Evolutionary conservation across 2,329 filamentous ascomycete genomes (phyloP).

Genomic region (Clonostachys sp.): DNA sequence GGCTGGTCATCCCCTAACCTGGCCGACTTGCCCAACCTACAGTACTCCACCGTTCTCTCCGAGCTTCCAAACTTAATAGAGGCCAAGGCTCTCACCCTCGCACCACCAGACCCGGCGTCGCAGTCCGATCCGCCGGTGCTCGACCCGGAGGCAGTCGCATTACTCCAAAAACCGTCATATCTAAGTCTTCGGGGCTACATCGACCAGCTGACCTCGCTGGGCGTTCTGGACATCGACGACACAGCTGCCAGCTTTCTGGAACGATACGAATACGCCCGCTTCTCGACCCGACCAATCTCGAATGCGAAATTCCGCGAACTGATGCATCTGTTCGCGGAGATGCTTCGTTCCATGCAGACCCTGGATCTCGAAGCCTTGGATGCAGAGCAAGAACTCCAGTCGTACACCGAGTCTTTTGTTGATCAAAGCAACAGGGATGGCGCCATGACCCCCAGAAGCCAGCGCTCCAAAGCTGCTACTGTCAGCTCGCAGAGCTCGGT

Average conservation of each 20-base stretch:
- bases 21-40: conserved; percentile 71
- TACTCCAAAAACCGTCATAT: conserved; percentile 65
- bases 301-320: conserved; percentile 69
- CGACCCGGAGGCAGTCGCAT: conserved; percentile 62
- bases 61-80: conserved; percentile 90
- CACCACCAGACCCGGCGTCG: conserved; percentile 48
- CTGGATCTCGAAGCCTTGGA: conserved; percentile 51
- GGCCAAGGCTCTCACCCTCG: conserved; percentile 85
- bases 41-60: conserved; percentile 74
- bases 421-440: conserved; percentile 25
- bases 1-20: conserved; percentile 85
- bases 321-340: conserved; percentile 79
- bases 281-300: conserved; percentile 65
- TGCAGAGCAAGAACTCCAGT: conserved; percentile 11
- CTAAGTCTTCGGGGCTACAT: conserved; percentile 82
- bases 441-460: conserved; percentile 31
- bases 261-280: conserved; percentile 80
- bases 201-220: conserved; percentile 61
- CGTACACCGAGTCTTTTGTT: not conserved
- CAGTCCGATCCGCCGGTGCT: conserved; percentile 37
- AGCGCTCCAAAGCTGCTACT: conserved; percentile 25
- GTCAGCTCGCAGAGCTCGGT: conserved; percentile 23
- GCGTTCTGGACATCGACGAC: conserved; percentile 44
- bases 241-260: conserved; percentile 61
- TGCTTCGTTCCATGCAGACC: conserved; percentile 71